Evolutionary conservation across 495 filamentous ascomycete genomes (phyloP), one percentile per base, ranked within the genome.

Genomic region (Pseudotulostoma volvatum): DNA sequence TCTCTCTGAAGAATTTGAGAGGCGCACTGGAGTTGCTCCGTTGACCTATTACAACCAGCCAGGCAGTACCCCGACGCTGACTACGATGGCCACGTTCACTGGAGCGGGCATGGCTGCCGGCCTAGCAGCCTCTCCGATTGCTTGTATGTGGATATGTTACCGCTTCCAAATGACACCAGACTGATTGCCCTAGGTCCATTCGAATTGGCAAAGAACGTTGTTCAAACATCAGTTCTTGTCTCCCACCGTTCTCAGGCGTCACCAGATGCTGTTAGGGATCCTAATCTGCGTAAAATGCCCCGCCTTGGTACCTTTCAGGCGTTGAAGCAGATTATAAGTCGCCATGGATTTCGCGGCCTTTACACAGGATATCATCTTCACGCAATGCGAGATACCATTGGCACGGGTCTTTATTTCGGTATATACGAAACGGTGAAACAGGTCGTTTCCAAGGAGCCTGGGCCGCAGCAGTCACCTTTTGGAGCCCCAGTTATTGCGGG

Each of bases 381-480:
- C 44, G 56, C 56, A 70, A 73, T 92, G 52, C 74, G 87, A 34
- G 87, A 95, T 52, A 90, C 83, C 0, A 67, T 93, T 34, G 87
- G 87, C 17, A 90, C 87, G 2, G 84, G 71, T 2, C 77, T 93
- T 39, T 95, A 94, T 54, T 95, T 95, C 50, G 76, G 78, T 40
- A 81, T 85, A 44, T 95, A 95, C 52, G 87, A 95, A 52, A 83
- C 77, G 44, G 74, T 76, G 40, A 94, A 95, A 57, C 82, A 93
- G 55, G 50, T 90, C 31, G 71, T 87, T 31, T 76, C 78, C 20
- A 85, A 59, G 30, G 55, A 62, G 39, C 45, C 62, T 18, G 61
- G 63, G 3, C 48, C 48, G 2, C 53, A 58, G 23, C 57, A 55
- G 20, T 59, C 54, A 18, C 60, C 58, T 0, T 56, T 67, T 13